Evolutionary conservation across 2,329 filamentous ascomycete genomes (phyloP).

Genomic region (Parascedosporium putredinis): DNA sequence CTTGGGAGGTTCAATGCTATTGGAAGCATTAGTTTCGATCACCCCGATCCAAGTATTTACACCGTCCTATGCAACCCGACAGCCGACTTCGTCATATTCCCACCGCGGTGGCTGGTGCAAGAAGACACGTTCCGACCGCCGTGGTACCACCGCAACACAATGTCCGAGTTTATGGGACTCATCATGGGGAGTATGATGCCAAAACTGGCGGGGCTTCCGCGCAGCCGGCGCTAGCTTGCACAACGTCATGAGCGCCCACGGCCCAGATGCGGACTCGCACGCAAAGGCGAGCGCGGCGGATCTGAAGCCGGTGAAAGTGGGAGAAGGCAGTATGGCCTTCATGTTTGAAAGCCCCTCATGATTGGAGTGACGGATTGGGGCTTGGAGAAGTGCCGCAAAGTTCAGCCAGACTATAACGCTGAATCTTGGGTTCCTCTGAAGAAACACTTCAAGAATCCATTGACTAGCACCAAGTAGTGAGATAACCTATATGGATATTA

Average conservation of each 20-base stretch:
- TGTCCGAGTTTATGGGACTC: slow-evolving; percentile 55
- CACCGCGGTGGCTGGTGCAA: slow-evolving; percentile 58
- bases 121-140: slow-evolving; percentile 63
- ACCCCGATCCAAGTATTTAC: slow-evolving; percentile 70
- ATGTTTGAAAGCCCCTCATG: slow-evolving; percentile 62
- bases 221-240: slow-evolving; percentile 53
- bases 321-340: slow-evolving; percentile 51
- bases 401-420: slow-evolving; percentile 60
- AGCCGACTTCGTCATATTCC: slow-evolving; percentile 65
- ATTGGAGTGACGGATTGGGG: slow-evolving; percentile 65
- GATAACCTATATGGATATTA: neutral
- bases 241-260: slow-evolving; percentile 61
- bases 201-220: slow-evolving; percentile 48
- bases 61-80: slow-evolving; percentile 59
- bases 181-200: slow-evolving; percentile 51
- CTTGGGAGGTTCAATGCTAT: slow-evolving; percentile 67
- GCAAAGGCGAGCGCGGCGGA: slow-evolving; percentile 45
- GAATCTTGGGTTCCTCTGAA: slow-evolving; percentile 68
- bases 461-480: neutral
- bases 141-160: slow-evolving; percentile 62
- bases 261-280: slow-evolving; percentile 46
- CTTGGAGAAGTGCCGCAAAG: slow-evolving; percentile 44
- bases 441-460: slow-evolving; percentile 47
- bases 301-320: slow-evolving; percentile 46
- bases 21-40: slow-evolving; percentile 62